These are phyloP conservation scores for Podospora tetraspora DNA, from an alignment of 495 filamentous ascomycete genomes.

Conservation along the genomic window DNA sequence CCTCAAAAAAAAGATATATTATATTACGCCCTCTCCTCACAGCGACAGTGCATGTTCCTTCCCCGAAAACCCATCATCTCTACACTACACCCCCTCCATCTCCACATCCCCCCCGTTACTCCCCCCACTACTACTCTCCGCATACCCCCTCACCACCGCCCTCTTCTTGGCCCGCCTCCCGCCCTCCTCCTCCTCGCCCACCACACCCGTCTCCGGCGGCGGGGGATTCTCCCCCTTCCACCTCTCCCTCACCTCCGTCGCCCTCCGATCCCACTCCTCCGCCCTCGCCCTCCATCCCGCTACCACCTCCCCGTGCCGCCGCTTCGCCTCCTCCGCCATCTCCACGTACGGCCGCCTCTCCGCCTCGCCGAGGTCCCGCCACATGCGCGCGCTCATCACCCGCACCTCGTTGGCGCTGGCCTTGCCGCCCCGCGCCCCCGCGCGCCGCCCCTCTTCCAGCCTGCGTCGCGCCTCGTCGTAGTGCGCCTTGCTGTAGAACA, in stretches of 20 bases:
- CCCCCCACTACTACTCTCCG: constrained; percentile 27
- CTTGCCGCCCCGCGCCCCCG: constrained; percentile 45
- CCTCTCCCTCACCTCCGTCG: constrained; percentile 51
- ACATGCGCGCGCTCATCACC: constrained; percentile 76
- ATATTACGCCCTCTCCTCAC: neutral
- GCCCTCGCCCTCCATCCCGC: constrained; percentile 53
- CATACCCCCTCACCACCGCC: constrained; percentile 34
- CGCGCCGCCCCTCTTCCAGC: constrained; percentile 62
- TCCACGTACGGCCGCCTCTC: constrained; percentile 70
- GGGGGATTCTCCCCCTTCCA: constrained; percentile 59
- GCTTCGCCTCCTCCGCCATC: constrained; percentile 61
- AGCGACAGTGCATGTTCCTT: neutral
- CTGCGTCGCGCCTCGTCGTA: constrained; percentile 68
- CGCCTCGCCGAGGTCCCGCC: constrained; percentile 67
- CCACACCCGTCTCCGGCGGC: neutral
- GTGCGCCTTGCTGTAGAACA: constrained; percentile 72
- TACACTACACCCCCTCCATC: neutral
- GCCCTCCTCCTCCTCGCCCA: neutral
- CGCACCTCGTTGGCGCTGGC: constrained; percentile 76
- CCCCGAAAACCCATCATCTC: neutral
- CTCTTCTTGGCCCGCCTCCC: constrained; percentile 24
- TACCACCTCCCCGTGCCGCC: constrained; percentile 51
- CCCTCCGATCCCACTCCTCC: constrained; percentile 65
- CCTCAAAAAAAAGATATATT: neutral
- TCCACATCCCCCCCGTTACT: constrained; percentile 21